Conservation (phyloP, 2,329 filamentous ascomycete genomes). For the Microthyrium microscopicum region DNA sequence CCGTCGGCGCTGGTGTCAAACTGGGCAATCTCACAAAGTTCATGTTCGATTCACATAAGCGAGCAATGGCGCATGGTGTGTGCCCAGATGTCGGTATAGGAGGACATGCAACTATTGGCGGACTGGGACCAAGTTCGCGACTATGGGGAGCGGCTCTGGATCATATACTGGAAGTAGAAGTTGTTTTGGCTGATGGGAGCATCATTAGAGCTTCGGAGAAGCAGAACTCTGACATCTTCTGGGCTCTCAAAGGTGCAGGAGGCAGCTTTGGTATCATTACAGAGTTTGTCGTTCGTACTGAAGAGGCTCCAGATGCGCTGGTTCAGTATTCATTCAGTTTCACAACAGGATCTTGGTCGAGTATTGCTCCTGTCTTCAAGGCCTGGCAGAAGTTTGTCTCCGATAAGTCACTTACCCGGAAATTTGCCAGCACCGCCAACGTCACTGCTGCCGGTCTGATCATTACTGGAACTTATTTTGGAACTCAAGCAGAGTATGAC, state of each 20-base stretch:
- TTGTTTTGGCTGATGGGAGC: constrained; percentile 39
- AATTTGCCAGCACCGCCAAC: constrained; percentile 41
- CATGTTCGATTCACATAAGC: constrained; percentile 15
- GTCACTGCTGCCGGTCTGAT: constrained; percentile 36
- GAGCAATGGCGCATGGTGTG: constrained; percentile 23
- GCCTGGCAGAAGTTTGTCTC: constrained; percentile 42
- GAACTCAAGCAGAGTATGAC: constrained; percentile 38
- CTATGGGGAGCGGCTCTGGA: constrained; percentile 43
- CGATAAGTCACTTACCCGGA: constrained; percentile 38
- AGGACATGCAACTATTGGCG: constrained; percentile 25
- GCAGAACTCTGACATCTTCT: constrained; percentile 38
- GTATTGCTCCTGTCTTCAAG: constrained; percentile 30
- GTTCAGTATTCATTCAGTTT: constrained; percentile 29
- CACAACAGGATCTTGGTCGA: background rate
- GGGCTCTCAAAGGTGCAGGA: constrained; percentile 39
- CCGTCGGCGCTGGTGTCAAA: constrained; percentile 36
- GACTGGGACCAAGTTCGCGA: constrained; percentile 39
- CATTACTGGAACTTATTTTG: constrained; percentile 46
- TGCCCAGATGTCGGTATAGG: constrained; percentile 23
- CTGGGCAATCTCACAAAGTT: constrained; percentile 34
- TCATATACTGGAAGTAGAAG: constrained; percentile 37
- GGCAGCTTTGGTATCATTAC: constrained; percentile 41
- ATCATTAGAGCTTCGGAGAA: constrained; percentile 20
- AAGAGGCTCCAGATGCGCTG: constrained; percentile 37
- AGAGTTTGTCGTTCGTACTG: constrained; percentile 39